phyloP scores from a whole-genome alignment of 257 asterid species.

The Echites panduratus region DNA sequence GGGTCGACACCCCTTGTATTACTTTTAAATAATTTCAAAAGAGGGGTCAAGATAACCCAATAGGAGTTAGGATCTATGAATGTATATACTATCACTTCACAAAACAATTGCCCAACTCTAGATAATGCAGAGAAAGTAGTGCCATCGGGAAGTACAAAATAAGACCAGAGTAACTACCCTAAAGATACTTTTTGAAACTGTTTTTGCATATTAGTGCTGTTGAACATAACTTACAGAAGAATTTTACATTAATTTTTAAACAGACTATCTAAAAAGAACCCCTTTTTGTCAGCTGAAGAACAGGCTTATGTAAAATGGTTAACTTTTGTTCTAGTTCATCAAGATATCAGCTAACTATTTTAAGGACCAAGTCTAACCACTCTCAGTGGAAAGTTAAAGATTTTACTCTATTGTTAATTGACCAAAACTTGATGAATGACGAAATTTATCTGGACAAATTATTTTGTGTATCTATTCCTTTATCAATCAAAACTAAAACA shows the following conservation, averaged over 20 bases:
- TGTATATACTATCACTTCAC: no score
- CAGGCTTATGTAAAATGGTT: not conserved
- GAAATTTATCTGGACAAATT: not conserved
- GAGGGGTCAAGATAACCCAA: no score
- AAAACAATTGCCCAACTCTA: no score
- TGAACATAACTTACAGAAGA: not conserved
- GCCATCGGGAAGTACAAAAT: no score
- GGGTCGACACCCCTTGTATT: no score
- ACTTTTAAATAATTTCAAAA: no score
- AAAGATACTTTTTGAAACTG: not conserved
- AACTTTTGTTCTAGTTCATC: not conserved
- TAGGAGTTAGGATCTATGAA: no score
- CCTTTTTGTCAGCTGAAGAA: not conserved
- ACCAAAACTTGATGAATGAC: not conserved
- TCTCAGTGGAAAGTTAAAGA: not conserved
- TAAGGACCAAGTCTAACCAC: not conserved
- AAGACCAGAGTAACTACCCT: not conserved
- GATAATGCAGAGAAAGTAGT: no score
- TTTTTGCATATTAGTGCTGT: not conserved
- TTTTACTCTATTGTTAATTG: not conserved
- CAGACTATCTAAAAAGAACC: not conserved
- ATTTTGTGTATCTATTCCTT: not conserved
- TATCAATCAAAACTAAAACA: not conserved
- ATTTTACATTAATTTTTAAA: not conserved
- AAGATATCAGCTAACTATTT: not conserved